Conservation (phyloP, 192 early-diverging fungal genomes). For the Diversispora eburnea region DNA sequence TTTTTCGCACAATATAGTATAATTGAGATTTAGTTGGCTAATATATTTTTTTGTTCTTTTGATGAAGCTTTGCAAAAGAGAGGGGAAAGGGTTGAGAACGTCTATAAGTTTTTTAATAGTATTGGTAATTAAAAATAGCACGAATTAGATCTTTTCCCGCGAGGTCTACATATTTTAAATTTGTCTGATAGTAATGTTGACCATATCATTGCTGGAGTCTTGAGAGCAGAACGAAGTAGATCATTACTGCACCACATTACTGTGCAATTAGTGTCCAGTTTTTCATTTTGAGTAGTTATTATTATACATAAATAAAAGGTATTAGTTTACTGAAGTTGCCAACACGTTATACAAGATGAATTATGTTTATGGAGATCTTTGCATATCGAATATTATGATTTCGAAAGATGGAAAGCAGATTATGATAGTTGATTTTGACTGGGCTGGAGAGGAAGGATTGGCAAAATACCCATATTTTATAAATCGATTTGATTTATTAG, state of each 20-base stretch:
- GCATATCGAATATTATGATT: constrained; percentile 5
- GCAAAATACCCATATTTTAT: constrained; percentile 17
- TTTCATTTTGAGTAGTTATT: no score
- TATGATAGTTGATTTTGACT: constrained; percentile 7
- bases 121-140: neutral
- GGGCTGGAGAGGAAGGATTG: neutral
- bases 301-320: no score
- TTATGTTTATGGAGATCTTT: constrained; percentile 8
- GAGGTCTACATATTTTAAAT: neutral
- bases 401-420: constrained; percentile 4
- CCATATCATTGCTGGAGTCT: constrained; percentile 9
- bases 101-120: constrained; percentile 7
- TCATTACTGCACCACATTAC: neutral
- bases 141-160: constrained; percentile 7
- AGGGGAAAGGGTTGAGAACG: neutral
- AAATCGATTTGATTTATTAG: neutral
- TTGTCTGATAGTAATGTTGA: constrained; percentile 12
- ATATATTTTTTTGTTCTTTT: no score
- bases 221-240: constrained; percentile 2
- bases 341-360: neutral
- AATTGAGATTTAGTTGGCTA: no score
- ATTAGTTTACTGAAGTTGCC: neutral
- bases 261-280: no score
- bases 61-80: no score
- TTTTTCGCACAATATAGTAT: no score